These are phyloP conservation scores for Wickerhamiella domercqiae DNA, from an alignment of 805 yeast genomes.

Conservation along the genomic window DNA sequence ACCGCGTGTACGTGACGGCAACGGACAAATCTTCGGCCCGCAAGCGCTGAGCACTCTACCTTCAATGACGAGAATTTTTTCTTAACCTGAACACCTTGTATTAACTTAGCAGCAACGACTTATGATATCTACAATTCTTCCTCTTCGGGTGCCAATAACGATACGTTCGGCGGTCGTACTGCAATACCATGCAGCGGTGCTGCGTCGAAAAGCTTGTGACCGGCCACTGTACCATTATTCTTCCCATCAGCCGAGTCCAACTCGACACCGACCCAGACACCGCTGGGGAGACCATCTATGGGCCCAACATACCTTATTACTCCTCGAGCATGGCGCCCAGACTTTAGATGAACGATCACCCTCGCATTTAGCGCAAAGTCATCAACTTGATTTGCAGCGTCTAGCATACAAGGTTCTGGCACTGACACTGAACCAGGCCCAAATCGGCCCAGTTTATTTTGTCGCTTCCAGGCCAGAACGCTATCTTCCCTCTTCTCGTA, in stretches of 20 bases:
- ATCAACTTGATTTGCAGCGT: no score
- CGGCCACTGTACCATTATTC: conserved; percentile 63
- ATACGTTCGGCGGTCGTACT: conserved; percentile 52
- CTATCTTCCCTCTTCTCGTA: conserved; percentile 47
- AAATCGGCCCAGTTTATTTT: conserved; percentile 55
- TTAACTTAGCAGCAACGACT: not conserved
- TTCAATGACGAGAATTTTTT: no score
- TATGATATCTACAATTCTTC: conserved; percentile 22
- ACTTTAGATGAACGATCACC: conserved; percentile 19
- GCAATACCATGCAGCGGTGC: conserved; percentile 55
- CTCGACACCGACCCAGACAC: conserved; percentile 67
- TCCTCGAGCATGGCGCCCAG: conserved; percentile 44
- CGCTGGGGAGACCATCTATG: conserved; percentile 36
- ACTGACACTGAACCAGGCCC: conserved; percentile 1
- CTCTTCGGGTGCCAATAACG: conserved; percentile 51
- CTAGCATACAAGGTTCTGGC: no score
- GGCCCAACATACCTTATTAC: conserved; percentile 54
- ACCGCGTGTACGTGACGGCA: conserved; percentile 48
- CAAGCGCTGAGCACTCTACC: conserved; percentile 2
- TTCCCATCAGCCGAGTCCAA: conserved; percentile 79
- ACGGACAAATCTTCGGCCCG: not conserved
- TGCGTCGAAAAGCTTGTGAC: conserved; percentile 43
- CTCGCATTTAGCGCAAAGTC: conserved; percentile 6
- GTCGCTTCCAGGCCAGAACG: conserved; percentile 63
- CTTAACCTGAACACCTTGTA: not conserved